Evolutionary conservation across 495 filamentous ascomycete genomes (phyloP).

Genomic region (Penicillium parvum): DNA sequence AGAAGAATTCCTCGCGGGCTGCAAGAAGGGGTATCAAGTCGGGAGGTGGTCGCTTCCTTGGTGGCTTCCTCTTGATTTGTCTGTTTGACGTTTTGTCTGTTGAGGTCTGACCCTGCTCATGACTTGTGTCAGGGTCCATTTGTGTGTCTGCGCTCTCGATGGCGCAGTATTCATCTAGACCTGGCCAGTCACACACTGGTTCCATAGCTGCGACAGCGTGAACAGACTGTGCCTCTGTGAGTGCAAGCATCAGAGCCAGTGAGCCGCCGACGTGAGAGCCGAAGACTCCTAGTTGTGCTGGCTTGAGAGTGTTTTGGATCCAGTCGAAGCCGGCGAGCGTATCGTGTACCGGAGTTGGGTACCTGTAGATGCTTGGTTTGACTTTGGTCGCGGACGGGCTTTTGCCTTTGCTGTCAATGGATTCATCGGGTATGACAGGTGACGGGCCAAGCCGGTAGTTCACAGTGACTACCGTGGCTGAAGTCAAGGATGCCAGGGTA

Average conservation of each 20-base stretch:
- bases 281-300: slow-evolving; percentile 39
- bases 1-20: slow-evolving; percentile 43
- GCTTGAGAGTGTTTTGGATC: slow-evolving; percentile 29
- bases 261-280: slow-evolving; percentile 54
- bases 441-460: slow-evolving; percentile 44
- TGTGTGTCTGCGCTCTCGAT: background rate
- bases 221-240: slow-evolving; percentile 51
- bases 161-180: slow-evolving; percentile 36
- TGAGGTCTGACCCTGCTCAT: background rate
- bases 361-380: slow-evolving; percentile 19
- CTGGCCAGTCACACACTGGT: slow-evolving; percentile 41
- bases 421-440: slow-evolving; percentile 37
- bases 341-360: slow-evolving; percentile 41
- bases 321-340: slow-evolving; percentile 39
- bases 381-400: background rate
- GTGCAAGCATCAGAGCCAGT: slow-evolving; percentile 53
- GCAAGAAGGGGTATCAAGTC: slow-evolving; percentile 35
- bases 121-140: background rate
- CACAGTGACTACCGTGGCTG: slow-evolving; percentile 36
- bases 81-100: slow-evolving; percentile 1
- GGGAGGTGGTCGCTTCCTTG: slow-evolving; percentile 15
- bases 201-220: slow-evolving; percentile 32
- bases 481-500: slow-evolving; percentile 24
- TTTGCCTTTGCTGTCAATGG: background rate
- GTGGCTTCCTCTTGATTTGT: background rate